phyloP scores from a whole-genome alignment of 164 flowering plant genomes.

The Sedum album region DNA sequence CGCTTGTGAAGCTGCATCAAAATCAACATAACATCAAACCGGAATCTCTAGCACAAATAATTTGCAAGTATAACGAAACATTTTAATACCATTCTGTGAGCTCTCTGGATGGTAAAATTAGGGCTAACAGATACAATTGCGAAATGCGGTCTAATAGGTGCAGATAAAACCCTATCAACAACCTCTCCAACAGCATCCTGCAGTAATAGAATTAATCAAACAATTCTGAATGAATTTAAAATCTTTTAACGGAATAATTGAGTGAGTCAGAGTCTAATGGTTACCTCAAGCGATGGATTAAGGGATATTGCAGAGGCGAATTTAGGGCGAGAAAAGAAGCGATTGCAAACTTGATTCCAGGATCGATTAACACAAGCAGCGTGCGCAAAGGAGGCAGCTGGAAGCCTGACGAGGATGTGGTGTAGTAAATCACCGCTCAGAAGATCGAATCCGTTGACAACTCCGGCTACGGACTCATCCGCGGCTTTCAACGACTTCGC shows the following conservation, averaged over 20 bases:
- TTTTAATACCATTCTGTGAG: constrained; percentile 34
- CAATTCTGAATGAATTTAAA: too few relatives aligned
- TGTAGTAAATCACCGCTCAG: constrained; percentile 39
- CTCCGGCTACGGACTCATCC: too few relatives aligned
- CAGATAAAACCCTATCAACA: constrained; percentile 44
- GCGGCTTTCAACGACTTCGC: not conserved
- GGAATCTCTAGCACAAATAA: too few relatives aligned
- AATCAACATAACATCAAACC: too few relatives aligned
- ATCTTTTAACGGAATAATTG: too few relatives aligned
- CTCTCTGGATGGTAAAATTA: constrained; percentile 18
- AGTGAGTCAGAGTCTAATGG: too few relatives aligned
- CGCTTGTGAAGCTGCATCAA: constrained; percentile 27
- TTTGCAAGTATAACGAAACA: too few relatives aligned
- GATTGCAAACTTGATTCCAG: constrained; percentile 38
- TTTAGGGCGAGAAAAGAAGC: constrained; percentile 50
- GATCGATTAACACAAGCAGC: constrained; percentile 48
- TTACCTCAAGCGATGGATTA: constrained; percentile 23
- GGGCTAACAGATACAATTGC: constrained; percentile 37
- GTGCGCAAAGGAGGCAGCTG: constrained; percentile 46
- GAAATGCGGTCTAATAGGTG: constrained; percentile 75
- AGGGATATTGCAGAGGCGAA: constrained; percentile 53
- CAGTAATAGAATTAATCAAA: too few relatives aligned
- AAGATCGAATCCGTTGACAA: constrained; percentile 14
- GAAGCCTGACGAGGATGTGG: constrained; percentile 40
- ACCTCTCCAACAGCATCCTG: constrained; percentile 56